Evolutionary conservation across 495 filamentous ascomycete species (phyloP).

Genomic region (Lentithecium fluviatile): DNA sequence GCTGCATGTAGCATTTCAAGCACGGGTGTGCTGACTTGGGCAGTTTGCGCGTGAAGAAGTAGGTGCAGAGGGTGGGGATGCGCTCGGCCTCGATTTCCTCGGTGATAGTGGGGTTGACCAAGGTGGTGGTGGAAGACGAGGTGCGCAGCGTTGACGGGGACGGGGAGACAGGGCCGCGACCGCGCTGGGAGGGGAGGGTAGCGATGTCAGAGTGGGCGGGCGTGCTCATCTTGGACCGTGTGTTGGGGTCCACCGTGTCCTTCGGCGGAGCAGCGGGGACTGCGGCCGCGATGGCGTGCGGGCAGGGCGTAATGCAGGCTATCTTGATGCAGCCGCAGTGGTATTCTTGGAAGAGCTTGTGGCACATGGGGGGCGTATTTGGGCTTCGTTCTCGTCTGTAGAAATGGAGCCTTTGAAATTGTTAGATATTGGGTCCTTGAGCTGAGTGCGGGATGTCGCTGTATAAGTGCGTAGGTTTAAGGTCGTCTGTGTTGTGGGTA

Average conservation of each 20-base stretch:
- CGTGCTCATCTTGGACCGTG: too few species aligned
- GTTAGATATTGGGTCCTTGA: background rate
- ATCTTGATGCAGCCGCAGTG: conserved; percentile 13
- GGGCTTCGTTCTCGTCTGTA: too few species aligned
- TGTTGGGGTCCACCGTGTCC: background rate
- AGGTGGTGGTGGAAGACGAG: too few species aligned
- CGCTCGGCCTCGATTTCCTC: background rate
- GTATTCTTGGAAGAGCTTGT: conserved; percentile 18
- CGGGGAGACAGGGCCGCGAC: too few species aligned
- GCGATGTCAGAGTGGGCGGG: too few species aligned
- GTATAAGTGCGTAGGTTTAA: too few species aligned
- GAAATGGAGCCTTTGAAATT: background rate
- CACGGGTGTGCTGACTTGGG: conserved; percentile 1
- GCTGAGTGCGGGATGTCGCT: background rate
- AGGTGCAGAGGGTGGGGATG: background rate
- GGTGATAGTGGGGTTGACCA: too few species aligned
- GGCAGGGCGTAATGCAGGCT: conserved; percentile 18
- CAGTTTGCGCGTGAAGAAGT: background rate
- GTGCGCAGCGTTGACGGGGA: too few species aligned
- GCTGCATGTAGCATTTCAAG: conserved; percentile 18
- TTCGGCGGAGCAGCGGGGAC: background rate
- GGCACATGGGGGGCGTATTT: conserved; percentile 9
- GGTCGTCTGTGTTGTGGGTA: too few species aligned
- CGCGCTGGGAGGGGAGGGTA: background rate
- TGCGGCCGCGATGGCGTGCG: background rate